phyloP scores from a whole-genome alignment of 2,329 filamentous ascomycete species.

The Helminthosporium solani region DNA sequence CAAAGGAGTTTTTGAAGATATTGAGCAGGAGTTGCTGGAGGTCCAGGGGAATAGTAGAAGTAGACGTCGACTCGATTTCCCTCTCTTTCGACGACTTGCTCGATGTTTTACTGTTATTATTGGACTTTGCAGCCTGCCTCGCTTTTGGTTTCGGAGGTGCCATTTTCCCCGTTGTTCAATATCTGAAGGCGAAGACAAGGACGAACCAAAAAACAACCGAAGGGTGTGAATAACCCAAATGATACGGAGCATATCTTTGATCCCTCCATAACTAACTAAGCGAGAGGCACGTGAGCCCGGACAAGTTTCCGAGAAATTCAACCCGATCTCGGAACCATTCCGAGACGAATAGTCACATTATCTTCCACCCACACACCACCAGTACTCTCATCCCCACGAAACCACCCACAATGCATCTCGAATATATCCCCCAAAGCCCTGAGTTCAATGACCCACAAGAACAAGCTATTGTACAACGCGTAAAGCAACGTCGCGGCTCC shows the following conservation, averaged over 20 bases:
- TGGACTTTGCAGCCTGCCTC: neutral
- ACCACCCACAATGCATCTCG: slow-evolving; percentile 52
- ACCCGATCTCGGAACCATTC: no score
- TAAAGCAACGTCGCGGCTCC: slow-evolving; percentile 54
- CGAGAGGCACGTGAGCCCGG: no score
- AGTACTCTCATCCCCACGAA: neutral
- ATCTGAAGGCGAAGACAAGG: no score
- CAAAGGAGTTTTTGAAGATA: slow-evolving; percentile 69
- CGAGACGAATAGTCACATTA: no score
- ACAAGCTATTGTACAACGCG: slow-evolving; percentile 52
- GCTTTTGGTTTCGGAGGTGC: no score
- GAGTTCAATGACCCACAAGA: slow-evolving; percentile 49
- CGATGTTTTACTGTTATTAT: neutral
- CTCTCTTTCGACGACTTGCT: slow-evolving; percentile 9
- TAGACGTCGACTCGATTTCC: slow-evolving; percentile 5
- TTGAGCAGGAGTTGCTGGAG: slow-evolving; percentile 72
- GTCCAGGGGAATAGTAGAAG: slow-evolving; percentile 46
- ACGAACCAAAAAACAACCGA: no score
- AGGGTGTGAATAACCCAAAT: no score
- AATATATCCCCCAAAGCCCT: slow-evolving; percentile 55
- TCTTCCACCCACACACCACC: neutral
- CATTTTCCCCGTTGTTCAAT: no score
- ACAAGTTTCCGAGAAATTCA: no score
- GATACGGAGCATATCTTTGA: no score
- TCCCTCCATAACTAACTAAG: no score